Evolutionary conservation across 352 stramenopile species (phyloP).

Genomic region (Peronospora farinosa): DNA sequence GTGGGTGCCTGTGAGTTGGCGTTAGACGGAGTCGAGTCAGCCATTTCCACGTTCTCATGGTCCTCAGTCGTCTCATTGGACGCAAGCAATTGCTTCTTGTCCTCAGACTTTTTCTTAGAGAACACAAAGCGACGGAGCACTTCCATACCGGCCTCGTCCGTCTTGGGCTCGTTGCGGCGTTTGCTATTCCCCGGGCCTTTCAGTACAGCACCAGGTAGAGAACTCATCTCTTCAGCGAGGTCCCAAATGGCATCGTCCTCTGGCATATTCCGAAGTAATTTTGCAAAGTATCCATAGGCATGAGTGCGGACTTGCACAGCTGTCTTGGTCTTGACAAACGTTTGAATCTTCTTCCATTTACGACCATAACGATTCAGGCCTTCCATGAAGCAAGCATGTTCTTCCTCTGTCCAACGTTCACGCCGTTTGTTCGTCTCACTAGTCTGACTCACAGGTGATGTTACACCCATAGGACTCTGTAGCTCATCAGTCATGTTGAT

Average conservation of each 20-base stretch:
- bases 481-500: slow-evolving; percentile 19
- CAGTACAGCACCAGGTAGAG: slow-evolving; percentile 58
- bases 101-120: slow-evolving; percentile 67
- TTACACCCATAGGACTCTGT: slow-evolving; percentile 25
- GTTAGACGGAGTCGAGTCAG: slow-evolving; percentile 26
- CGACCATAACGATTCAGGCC: slow-evolving; percentile 78
- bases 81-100: slow-evolving; percentile 35
- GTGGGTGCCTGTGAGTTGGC: slow-evolving; percentile 23
- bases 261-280: slow-evolving; percentile 79
- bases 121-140: slow-evolving; percentile 80
- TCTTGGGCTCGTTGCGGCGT: slow-evolving; percentile 74
- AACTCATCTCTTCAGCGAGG: slow-evolving; percentile 74
- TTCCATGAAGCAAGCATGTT: slow-evolving; percentile 82
- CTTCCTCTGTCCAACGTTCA: slow-evolving; percentile 78
- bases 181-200: slow-evolving; percentile 74
- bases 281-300: slow-evolving; percentile 85
- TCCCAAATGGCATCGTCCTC: slow-evolving; percentile 81
- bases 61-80: slow-evolving; percentile 17
- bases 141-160: slow-evolving; percentile 78
- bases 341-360: slow-evolving; percentile 88
- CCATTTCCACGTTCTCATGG: slow-evolving; percentile 39
- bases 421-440: slow-evolving; percentile 65
- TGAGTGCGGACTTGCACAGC: slow-evolving; percentile 80
- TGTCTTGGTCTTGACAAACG: slow-evolving; percentile 81
- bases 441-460: slow-evolving; percentile 51